Evolutionary conservation across 2,329 filamentous ascomycete species (phyloP), one percentile per base, ranked within the genome.

Genomic region (Fonsecaea nubica): DNA sequence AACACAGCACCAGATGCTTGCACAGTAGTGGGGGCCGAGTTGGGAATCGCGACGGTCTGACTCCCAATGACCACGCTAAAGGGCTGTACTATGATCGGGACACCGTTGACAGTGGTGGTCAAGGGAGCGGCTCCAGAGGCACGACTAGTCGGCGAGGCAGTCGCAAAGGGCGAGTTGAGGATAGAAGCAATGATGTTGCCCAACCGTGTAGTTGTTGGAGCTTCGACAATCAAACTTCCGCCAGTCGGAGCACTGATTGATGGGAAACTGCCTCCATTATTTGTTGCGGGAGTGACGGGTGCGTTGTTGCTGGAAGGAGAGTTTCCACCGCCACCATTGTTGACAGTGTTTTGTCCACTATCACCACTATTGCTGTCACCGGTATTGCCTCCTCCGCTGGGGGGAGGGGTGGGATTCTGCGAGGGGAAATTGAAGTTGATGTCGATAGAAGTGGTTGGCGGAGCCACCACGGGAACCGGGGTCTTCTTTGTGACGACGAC

Each of bases 401-500:
- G 42, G 36, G 45, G 32, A 3, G 30, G 21, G 25, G 45, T 32
- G 38, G 64, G 58, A 30, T 15, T 54, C n/a, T 60, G 54, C 13
- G 65, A 21, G 25, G 56, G 33, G 30, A 60, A 63, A 12, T 70
- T 50, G 53, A 69, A 69, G 42, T 70, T 67, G 66, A 69, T 59
- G 40, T 57, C 62, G 9, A 63, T 55, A 9, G 66, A 59, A 35
- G 42, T 62, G n/a, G 68, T 62, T 5, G 68, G 55, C 13, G 64
- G 66, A 15, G 55, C 54, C 4, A 68, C 42, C 1, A 69, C 65
- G 1, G 71, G 62, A 15, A 71, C 72, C 30, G 70, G 71, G 8
- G 72, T 74, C 63, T 74, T 74, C 58, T 73, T 73, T 9, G 72
- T 74, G 6, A 73, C 69, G 18, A 69, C 69, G 10, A 74, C 71